These are phyloP conservation scores for Malassezia equina DNA, from an alignment of 1,284 basidiomycete species.

Conservation along the genomic window DNA sequence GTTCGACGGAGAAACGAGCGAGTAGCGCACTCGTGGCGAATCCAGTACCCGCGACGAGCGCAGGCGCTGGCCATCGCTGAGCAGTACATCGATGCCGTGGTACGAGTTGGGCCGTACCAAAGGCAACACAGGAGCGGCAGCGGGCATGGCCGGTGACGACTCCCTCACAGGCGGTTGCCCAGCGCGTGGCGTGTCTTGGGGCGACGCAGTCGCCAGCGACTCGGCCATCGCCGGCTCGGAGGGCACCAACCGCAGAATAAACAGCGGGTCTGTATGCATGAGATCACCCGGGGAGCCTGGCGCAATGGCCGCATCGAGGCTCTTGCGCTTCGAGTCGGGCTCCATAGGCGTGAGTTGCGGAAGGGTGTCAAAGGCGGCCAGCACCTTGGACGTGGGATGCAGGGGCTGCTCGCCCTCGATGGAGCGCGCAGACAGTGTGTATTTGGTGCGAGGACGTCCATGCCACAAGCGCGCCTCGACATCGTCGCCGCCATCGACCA, in stretches of 20 bases:
- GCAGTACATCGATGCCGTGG: conserved; percentile 8
- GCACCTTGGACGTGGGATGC: conserved; percentile 25
- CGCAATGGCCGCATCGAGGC: conserved; percentile 66
- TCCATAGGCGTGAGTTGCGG: conserved; percentile 52
- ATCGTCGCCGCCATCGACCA: conserved; percentile 94
- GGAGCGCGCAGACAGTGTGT: conserved; percentile 55
- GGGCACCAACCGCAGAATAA: conserved; percentile 56
- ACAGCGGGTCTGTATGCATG: conserved; percentile 69
- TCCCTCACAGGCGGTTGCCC: neutral
- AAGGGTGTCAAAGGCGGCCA: conserved; percentile 71
- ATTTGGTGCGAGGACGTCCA: conserved; percentile 65
- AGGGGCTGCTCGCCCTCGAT: conserved; percentile 26
- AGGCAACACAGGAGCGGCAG: too few species aligned
- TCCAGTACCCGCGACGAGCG: conserved; percentile 5
- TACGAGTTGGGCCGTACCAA: neutral
- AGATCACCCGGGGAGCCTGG: conserved; percentile 60
- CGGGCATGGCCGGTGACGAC: too few species aligned
- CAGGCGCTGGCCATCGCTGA: conserved; percentile 4
- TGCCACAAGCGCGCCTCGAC: conserved; percentile 80
- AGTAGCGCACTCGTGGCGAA: conserved; percentile 11
- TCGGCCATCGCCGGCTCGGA: neutral
- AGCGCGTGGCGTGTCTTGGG: neutral
- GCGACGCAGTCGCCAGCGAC: neutral
- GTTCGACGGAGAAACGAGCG: conserved; percentile 3
- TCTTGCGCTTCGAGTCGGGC: conserved; percentile 65